phyloP scores from a whole-genome alignment of 2,329 filamentous ascomycete species.

The Ascochyta rabiei region DNA sequence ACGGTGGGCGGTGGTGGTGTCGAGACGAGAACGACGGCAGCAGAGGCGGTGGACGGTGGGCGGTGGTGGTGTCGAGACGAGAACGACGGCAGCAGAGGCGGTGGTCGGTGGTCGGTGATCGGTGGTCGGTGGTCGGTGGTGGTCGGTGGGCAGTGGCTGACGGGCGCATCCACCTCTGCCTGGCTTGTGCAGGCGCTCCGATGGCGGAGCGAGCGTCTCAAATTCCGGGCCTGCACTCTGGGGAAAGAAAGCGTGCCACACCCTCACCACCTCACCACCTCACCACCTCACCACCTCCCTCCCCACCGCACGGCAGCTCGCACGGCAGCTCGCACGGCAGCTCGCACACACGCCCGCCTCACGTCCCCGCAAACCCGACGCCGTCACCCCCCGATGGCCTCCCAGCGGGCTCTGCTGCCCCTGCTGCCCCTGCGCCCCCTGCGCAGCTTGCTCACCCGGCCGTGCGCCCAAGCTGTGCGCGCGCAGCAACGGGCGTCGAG shows the following conservation, averaged over 20 bases:
- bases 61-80: no score
- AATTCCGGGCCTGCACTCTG: constrained; percentile 11
- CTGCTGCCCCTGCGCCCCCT: constrained; percentile 48
- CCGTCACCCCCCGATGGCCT: constrained; percentile 46
- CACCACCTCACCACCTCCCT: no score
- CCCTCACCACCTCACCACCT: not conserved
- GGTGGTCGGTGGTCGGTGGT: no score
- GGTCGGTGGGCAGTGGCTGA: no score
- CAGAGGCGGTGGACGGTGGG: no score
- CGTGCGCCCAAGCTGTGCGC: constrained; percentile 34
- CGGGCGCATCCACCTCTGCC: no score
- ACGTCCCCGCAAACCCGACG: not conserved
- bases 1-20: no score
- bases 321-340: not conserved
- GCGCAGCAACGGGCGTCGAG: constrained; percentile 48
- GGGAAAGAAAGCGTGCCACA: constrained; percentile 10
- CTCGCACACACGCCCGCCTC: not conserved
- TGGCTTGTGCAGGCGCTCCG: not conserved
- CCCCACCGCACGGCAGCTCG: not conserved
- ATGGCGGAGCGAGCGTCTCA: constrained; percentile 12
- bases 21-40: no score
- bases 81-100: no score
- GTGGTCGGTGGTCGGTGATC: no score
- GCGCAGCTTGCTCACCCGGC: constrained; percentile 40
- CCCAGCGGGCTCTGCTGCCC: constrained; percentile 50